Percentiles rank a stretch among this genome's conserved stretches.
phyloP scores from a whole-genome alignment of 495 filamentous ascomycete genomes.

The Immersiella caudata region DNA sequence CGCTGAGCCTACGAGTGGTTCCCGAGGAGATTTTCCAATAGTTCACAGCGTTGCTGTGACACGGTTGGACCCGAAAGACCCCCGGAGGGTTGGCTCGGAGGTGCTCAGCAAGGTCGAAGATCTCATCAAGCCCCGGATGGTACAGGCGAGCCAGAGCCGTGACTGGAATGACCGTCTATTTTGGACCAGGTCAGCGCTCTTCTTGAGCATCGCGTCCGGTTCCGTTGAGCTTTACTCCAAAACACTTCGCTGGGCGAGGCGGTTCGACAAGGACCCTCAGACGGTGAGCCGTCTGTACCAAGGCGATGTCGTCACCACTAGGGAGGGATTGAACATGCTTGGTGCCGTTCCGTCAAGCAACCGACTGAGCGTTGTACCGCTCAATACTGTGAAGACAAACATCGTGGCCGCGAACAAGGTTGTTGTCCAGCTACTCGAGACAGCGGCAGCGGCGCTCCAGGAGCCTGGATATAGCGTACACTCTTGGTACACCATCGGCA shows the following conservation, averaged over 20 bases:
- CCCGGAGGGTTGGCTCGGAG: not conserved
- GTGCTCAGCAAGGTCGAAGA: not conserved
- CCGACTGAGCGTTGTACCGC: not conserved
- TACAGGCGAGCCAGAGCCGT: slow-evolving; percentile 13
- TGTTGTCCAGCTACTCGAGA: slow-evolving; percentile 23
- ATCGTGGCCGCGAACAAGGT: slow-evolving; percentile 26
- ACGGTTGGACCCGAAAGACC: not conserved
- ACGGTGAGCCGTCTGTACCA: slow-evolving; percentile 14
- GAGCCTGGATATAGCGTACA: not conserved
- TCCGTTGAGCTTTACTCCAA: slow-evolving; percentile 29
- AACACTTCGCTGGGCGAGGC: slow-evolving; percentile 28
- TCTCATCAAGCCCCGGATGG: slow-evolving; percentile 17
- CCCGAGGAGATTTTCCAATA: not conserved
- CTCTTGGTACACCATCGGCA: not conserved
- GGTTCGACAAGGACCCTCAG: slow-evolving; percentile 25
- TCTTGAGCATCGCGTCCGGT: slow-evolving; percentile 29
- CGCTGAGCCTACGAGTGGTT: not conserved
- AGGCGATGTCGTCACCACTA: slow-evolving; percentile 7
- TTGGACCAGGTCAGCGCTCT: slow-evolving; percentile 27
- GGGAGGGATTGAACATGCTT: slow-evolving; percentile 27
- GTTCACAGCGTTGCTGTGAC: slow-evolving; percentile 1
- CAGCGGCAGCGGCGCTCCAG: slow-evolving; percentile 11
- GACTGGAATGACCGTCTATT: slow-evolving; percentile 16
- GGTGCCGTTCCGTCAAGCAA: slow-evolving; percentile 18
- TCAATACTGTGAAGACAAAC: slow-evolving; percentile 2